Conservation (phyloP, 2,329 filamentous ascomycete genomes). For the Emericellopsis cladophorae region DNA sequence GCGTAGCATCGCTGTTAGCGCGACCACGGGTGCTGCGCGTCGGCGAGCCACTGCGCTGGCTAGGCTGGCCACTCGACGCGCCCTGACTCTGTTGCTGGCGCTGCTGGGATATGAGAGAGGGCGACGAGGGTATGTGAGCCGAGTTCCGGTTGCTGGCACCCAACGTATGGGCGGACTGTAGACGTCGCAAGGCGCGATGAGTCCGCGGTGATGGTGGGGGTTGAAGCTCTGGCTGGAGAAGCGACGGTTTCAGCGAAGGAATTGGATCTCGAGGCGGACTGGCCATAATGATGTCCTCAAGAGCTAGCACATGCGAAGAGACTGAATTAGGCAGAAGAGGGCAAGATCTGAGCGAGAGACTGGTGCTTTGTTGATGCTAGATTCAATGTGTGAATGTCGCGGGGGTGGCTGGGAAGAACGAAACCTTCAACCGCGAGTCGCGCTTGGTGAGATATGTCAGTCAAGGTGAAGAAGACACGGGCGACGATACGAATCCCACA, state of each 20-base stretch:
- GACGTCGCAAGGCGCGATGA: slow-evolving; percentile 55
- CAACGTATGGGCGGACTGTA: slow-evolving; percentile 63
- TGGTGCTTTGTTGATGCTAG: too few species aligned
- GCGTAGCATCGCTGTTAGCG: slow-evolving; percentile 60
- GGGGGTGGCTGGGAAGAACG: background rate
- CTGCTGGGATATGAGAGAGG: slow-evolving; percentile 52
- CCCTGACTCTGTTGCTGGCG: slow-evolving; percentile 20
- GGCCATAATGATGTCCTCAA: slow-evolving; percentile 2
- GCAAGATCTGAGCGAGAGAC: too few species aligned
- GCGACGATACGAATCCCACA: too few species aligned
- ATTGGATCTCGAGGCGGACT: slow-evolving; percentile 3
- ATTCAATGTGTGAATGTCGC: too few species aligned
- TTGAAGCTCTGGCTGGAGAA: slow-evolving; percentile 28
- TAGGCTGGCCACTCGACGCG: slow-evolving; percentile 37
- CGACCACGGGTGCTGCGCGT: slow-evolving; percentile 26
- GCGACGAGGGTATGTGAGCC: slow-evolving; percentile 11
- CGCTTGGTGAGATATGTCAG: too few species aligned
- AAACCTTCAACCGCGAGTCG: too few species aligned
- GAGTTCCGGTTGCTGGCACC: slow-evolving; percentile 23
- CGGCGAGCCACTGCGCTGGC: slow-evolving; percentile 24
- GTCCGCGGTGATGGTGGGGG: slow-evolving; percentile 50
- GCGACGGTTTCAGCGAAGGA: background rate
- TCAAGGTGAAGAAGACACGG: too few species aligned
- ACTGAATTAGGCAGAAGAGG: background rate
- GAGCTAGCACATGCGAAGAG: background rate